Base-by-base conservation (phyloP, 305 asterid genomes). In the Fraxinus sp. region DNA sequence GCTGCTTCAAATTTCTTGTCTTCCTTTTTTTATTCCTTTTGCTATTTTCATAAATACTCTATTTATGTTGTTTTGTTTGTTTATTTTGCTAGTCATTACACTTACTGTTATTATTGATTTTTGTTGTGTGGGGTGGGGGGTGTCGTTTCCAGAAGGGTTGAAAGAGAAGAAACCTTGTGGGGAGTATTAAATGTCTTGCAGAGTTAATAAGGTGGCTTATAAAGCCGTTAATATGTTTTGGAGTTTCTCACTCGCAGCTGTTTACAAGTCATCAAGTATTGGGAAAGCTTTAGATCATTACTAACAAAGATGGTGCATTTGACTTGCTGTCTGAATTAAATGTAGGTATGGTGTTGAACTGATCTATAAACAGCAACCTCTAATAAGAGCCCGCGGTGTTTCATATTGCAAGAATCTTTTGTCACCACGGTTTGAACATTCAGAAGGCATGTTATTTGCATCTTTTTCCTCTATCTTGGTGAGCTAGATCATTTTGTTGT, bases 321-420 rank as follows among this genome's bases (percentile, higher is more conserved):
- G 84, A 89, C 86, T 85, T 84, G 80, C 83, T 71, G 71, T 85
- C 87, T 79, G 52, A 82, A 82, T 78, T 77, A 74, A 79, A 78
- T 89, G 86, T 88, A 95, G 98, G 91, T 97, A 97, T 89, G 98
- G 98, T 80, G 97, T 97, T 52, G 91, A 90, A 79, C 89, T 97
- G 94, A 86, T 89, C 77, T 93, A 90, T 84, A 92, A 91, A 86
- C 88, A 91, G 32, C 99, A 93, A 79, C 96, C 99, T 84, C 90
- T 95, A 76, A 92, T 97, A 85, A 92, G 98, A 90, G 97, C 97
- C 73, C 97, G 98, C 9, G 98, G 99, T 86, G 98, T 97, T 87
- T 95, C 99, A 44, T 97, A 97, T 84, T 95, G 98, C 98, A 97
- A 95, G 89, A 95, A 95, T 89, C 97, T 97, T 83, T 90, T 97